Conservation (phyloP, 495 filamentous ascomycete species). For the Aspergillus incahuasiensis region DNA sequence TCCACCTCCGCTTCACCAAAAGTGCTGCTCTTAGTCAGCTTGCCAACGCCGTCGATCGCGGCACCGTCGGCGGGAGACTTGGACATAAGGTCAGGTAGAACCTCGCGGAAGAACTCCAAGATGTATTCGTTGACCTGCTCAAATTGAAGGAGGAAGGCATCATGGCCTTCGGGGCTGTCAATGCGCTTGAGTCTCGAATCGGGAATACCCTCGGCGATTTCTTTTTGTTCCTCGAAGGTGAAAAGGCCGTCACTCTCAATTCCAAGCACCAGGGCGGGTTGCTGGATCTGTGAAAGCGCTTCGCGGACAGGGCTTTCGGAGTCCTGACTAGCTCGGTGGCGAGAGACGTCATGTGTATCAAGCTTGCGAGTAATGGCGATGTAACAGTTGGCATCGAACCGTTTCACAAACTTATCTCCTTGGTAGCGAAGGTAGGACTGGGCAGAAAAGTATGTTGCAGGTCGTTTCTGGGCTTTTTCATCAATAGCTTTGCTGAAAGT, state of each 20-base stretch:
- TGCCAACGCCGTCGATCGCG: slow-evolving; percentile 33
- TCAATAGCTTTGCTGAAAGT: slow-evolving; percentile 34
- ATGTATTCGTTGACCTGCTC: slow-evolving; percentile 92
- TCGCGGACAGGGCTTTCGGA: slow-evolving; percentile 54
- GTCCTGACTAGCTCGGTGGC: slow-evolving; percentile 50
- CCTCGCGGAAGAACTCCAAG: slow-evolving; percentile 74
- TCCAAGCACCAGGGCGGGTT: slow-evolving; percentile 84
- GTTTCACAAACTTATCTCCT: slow-evolving; percentile 90
- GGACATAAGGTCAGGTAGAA: slow-evolving; percentile 81
- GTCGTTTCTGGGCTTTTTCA: slow-evolving; percentile 37
- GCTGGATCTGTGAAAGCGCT: slow-evolving; percentile 75
- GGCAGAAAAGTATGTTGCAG: slow-evolving; percentile 89
- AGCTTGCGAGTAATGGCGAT: slow-evolving; percentile 98
- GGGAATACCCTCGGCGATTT: slow-evolving; percentile 78
- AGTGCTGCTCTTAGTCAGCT: slow-evolving; percentile 71
- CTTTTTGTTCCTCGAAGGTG: slow-evolving; percentile 92
- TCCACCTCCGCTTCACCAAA: slow-evolving; percentile 96
- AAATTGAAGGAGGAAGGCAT: slow-evolving; percentile 94
- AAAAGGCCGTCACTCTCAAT: slow-evolving; percentile 95
- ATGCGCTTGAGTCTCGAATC: slow-evolving; percentile 76
- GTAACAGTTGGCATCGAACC: slow-evolving; percentile 98
- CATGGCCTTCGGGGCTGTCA: slow-evolving; percentile 90
- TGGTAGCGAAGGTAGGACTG: slow-evolving; percentile 99
- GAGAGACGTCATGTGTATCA: slow-evolving; percentile 94
- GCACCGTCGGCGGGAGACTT: slow-evolving; percentile 45